Evolutionary conservation across 257 asterid genomes (phyloP).

Genomic region (Rehmannia glutinosa): DNA sequence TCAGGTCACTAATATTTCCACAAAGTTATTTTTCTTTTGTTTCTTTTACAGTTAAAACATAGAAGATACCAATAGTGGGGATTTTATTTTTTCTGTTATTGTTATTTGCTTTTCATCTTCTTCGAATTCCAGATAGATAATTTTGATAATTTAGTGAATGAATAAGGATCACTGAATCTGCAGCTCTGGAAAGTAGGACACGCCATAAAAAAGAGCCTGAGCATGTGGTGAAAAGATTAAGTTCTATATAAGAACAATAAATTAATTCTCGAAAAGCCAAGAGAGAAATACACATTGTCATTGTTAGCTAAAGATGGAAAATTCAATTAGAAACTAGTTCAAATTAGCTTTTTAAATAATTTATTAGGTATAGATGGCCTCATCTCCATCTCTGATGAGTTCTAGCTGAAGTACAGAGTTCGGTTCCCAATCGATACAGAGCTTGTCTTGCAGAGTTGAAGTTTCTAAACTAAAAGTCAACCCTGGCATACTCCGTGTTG

Average conservation of each 20-base stretch:
- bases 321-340: not conserved
- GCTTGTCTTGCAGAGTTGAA: constrained; percentile 22
- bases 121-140: not conserved
- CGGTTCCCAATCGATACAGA: not conserved
- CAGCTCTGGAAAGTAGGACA: not conserved
- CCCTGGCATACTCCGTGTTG: constrained; percentile 21
- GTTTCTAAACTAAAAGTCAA: constrained; percentile 24
- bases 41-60: no score
- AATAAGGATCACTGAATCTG: constrained; percentile 7
- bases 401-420: not conserved
- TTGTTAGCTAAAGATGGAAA: constrained; percentile 3
- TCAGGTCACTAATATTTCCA: constrained; percentile 42
- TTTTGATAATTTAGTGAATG: not conserved
- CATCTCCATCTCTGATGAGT: not conserved
- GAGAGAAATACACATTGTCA: not conserved
- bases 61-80: no score
- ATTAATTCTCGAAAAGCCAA: not conserved
- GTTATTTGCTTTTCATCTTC: not conserved
- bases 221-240: not conserved
- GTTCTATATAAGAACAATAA: not conserved
- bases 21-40: no score
- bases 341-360: not conserved
- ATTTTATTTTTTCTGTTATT: not conserved
- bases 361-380: not conserved
- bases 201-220: no score